Base-by-base conservation (phyloP, 2,329 filamentous ascomycete genomes). In the Monilinia vaccinii-corymbosi region DNA sequence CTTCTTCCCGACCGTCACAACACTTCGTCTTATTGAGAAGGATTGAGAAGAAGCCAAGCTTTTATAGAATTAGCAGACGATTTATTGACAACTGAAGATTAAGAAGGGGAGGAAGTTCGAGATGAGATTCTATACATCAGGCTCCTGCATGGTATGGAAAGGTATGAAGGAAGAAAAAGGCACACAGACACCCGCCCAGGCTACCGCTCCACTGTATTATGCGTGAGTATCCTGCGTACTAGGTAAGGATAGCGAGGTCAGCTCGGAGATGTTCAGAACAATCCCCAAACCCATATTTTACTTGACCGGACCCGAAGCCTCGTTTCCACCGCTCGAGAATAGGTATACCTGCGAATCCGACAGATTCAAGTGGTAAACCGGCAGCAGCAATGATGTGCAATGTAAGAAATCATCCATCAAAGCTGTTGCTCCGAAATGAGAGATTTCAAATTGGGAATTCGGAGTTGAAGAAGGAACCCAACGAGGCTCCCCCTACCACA, bases 161-260 rank as follows among this genome's bases (percentile, higher is more conserved):
- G 25, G 28, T 31, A 9, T 47, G 48, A 42, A 16, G 53, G 21
- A n/a, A 48, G 44, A 4, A 56, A 56, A 14, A 47, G 31, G 36
- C 53, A 56, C 3, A 56, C 53, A 56, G 6, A 56, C 53, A 1
- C 53, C 53, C 14, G 53, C 53, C 53, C 53, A 56, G 13, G 53
- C 53, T 23, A 56, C 13, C 2, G 31, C 42, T 25, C 31, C 42
- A 36, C 2, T 25, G 13, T 32, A 53, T 32, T 4, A 53, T 42
- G 9, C 28, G 7, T 31, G 36, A 53, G 13, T 42, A 53, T 6
- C 16, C 10, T 32, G 42, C 18, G 42, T 42, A 32, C 50, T 53
- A 23, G n/a, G 10, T 21, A 23, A 28, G 21, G 40, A 11, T 53
- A 32, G 18, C 9, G 13, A 11, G 31, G 11, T 53, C 9, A 42